phyloP scores from a whole-genome alignment of 495 filamentous ascomycete species.

The Cercophora newfieldiana region DNA sequence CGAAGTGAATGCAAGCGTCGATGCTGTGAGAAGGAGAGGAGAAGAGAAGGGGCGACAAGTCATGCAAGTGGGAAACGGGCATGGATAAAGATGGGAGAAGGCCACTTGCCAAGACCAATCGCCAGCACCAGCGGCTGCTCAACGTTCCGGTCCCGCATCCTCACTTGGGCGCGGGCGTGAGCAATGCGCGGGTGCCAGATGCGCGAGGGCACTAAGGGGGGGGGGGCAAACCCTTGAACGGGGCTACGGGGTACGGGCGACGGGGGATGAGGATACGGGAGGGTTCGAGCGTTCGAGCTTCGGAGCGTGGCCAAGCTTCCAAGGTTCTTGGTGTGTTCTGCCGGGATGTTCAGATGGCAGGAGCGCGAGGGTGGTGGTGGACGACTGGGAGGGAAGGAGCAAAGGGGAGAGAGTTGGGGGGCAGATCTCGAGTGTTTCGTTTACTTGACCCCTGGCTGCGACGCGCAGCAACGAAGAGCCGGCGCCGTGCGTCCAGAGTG shows the following conservation, averaged over 20 bases:
- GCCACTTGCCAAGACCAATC: slow-evolving; percentile 19
- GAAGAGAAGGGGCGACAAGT: slow-evolving; percentile 21
- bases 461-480: not conserved
- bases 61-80: slow-evolving; percentile 39
- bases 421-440: slow-evolving; percentile 20
- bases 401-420: not conserved
- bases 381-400: not conserved
- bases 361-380: not conserved
- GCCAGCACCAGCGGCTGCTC: slow-evolving; percentile 30
- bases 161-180: slow-evolving; percentile 11
- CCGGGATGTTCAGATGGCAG: slow-evolving; percentile 20
- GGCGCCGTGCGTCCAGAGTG: not conserved
- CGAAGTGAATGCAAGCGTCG: slow-evolving; percentile 41
- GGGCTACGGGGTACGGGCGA: not conserved
- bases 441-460: slow-evolving; percentile 16
- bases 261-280: slow-evolving; percentile 14
- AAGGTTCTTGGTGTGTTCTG: not conserved
- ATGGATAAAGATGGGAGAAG: slow-evolving; percentile 32
- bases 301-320: not conserved
- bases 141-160: slow-evolving; percentile 36
- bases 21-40: slow-evolving; percentile 28
- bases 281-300: slow-evolving; percentile 4
- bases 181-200: not conserved
- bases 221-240: not conserved
- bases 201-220: not conserved